phyloP scores from a whole-genome alignment of 495 filamentous ascomycete genomes.

The Aspergillus avenaceus region DNA sequence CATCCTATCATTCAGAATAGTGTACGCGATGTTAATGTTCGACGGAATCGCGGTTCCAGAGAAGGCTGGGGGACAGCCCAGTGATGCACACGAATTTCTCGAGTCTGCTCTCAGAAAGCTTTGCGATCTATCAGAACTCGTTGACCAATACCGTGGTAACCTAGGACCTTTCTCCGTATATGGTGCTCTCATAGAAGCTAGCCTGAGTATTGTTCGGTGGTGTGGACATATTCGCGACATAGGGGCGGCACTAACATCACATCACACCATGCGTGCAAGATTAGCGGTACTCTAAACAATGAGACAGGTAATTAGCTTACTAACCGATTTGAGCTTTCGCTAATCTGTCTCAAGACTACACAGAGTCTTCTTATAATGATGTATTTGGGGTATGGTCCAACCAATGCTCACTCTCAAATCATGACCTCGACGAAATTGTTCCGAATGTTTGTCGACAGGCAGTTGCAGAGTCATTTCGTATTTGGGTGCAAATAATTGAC shows the following conservation, averaged over 20 bases:
- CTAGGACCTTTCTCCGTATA: conserved; percentile 20
- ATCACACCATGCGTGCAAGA: conserved; percentile 9
- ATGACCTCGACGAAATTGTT: conserved; percentile 8
- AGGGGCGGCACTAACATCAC: conserved; percentile 16
- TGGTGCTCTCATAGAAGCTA: conserved; percentile 15
- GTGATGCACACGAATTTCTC: background rate
- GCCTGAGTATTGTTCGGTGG: conserved; percentile 20
- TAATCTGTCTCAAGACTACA: too few relatives aligned
- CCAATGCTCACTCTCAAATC: background rate
- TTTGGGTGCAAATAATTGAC: conserved; percentile 17
- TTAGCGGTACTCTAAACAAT: background rate
- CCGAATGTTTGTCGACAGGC: conserved; percentile 14
- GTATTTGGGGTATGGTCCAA: too few relatives aligned
- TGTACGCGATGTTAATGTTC: conserved; percentile 15
- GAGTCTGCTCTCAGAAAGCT: background rate
- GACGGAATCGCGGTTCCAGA: conserved; percentile 17
- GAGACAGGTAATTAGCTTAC: background rate
- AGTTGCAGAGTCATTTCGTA: conserved; percentile 12
- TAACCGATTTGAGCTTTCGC: too few relatives aligned
- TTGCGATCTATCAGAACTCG: conserved; percentile 10
- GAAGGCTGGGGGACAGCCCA: background rate
- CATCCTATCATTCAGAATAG: conserved; percentile 15
- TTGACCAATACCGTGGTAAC: conserved; percentile 12
- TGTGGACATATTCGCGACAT: conserved; percentile 21
- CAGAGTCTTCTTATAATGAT: too few relatives aligned